These are phyloP conservation scores for Periconia macrospinosa DNA, from an alignment of 2,329 filamentous ascomycete genomes.

Conservation along the genomic window DNA sequence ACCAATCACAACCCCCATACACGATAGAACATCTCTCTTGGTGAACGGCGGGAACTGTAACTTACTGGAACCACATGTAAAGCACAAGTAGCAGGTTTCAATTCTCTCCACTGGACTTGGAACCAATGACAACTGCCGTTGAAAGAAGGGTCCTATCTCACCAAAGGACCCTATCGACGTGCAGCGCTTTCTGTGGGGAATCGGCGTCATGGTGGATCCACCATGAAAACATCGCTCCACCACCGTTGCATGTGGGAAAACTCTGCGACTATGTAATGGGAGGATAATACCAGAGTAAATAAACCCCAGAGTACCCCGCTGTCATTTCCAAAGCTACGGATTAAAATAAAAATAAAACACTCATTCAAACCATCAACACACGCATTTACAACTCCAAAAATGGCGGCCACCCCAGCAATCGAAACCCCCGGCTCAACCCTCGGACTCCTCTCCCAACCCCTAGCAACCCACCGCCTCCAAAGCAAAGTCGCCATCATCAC, in stretches of 20 bases:
- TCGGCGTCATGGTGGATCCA: constrained; percentile 10
- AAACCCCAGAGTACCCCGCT: constrained; percentile 15
- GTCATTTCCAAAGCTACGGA: not conserved
- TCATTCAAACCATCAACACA: not conserved
- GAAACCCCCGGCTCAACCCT: constrained; percentile 22
- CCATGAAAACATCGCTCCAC: constrained; percentile 1
- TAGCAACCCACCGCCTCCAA: constrained; percentile 33
- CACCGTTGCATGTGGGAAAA: not conserved
- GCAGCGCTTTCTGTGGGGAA: constrained; percentile 9
- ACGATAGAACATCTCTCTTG: no score
- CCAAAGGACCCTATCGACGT: not conserved
- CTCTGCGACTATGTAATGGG: constrained; percentile 2
- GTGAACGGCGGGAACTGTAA: no score
- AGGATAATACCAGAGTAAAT: constrained; percentile 2
- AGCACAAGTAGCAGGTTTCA: no score
- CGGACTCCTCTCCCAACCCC: constrained; percentile 27
- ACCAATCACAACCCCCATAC: not conserved
- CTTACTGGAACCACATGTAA: no score
- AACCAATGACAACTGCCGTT: no score
- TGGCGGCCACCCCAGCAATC: constrained; percentile 17
- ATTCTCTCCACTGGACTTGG: no score
- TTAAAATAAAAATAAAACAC: not conserved
- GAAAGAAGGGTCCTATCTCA: not conserved
- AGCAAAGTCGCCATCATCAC: constrained; percentile 38
- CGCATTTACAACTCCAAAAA: constrained; percentile 17